Evolutionary conservation across 192 early-diverging fungal genomes (phyloP).

Genomic region (Thoreauomyces humboldtii): DNA sequence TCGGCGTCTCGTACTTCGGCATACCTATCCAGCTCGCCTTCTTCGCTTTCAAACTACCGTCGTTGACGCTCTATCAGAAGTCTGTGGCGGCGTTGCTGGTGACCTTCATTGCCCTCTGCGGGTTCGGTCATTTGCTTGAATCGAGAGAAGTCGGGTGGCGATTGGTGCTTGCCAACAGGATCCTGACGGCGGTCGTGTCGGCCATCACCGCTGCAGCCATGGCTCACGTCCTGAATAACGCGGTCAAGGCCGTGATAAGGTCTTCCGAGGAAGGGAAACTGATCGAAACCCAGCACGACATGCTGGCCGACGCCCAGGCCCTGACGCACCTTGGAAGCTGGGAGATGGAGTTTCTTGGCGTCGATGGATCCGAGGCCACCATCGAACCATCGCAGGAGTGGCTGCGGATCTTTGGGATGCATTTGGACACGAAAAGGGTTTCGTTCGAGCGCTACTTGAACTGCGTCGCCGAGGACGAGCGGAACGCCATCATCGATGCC

Average conservation of each 20-base stretch:
- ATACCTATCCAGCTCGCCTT: slow-evolving; percentile 24
- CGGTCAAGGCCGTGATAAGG: neutral
- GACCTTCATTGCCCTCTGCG: slow-evolving; percentile 19
- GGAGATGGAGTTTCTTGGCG: neutral
- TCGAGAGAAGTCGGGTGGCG: neutral
- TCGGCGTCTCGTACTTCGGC: slow-evolving; percentile 19
- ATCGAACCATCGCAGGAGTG: slow-evolving; percentile 13
- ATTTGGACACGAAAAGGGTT: neutral
- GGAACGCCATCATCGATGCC: neutral
- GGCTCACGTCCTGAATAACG: slow-evolving; percentile 11
- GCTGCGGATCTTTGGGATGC: slow-evolving; percentile 12
- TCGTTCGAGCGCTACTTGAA: neutral
- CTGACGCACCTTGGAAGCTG: slow-evolving; percentile 20
- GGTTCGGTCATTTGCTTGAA: slow-evolving; percentile 20
- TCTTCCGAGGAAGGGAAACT: slow-evolving; percentile 3
- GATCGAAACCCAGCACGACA: slow-evolving; percentile 12
- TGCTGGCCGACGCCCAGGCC: slow-evolving; percentile 14
- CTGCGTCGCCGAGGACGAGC: slow-evolving; percentile 10
- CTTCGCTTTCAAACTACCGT: slow-evolving; percentile 13
- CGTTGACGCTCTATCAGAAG: slow-evolving; percentile 7
- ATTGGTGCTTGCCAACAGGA: neutral
- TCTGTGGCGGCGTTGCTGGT: slow-evolving; percentile 15
- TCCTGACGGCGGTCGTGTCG: slow-evolving; percentile 12
- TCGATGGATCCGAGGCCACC: neutral
- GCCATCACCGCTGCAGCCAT: slow-evolving; percentile 5